A percentile compares a stretch with the other conserved stretches of the same genome.
Conservation (phyloP, 768 basidiomycete species). For the Hirschioporus abietinus region DNA sequence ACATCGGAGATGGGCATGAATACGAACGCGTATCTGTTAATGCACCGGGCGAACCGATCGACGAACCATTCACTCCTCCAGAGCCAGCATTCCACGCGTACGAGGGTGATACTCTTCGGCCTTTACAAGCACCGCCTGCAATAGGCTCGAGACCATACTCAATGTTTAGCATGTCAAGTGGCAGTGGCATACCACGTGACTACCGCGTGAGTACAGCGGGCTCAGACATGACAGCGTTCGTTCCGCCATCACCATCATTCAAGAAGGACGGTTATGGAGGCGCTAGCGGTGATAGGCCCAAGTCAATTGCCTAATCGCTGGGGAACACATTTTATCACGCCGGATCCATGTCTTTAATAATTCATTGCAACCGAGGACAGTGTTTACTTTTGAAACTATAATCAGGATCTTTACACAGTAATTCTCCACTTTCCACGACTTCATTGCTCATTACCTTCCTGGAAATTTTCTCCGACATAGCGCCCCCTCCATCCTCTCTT, state of each 20-base stretch:
- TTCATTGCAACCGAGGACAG: neutral
- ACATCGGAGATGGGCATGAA: neutral
- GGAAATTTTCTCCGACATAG: neutral
- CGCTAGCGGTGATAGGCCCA: conserved; percentile 33
- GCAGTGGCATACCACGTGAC: neutral
- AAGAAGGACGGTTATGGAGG: conserved; percentile 30
- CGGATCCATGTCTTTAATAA: neutral
- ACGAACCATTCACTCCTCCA: conserved; percentile 26
- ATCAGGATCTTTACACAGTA: neutral
- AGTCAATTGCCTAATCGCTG: conserved; percentile 32
- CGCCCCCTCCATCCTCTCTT: neutral
- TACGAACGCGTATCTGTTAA: neutral
- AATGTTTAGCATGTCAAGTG: neutral
- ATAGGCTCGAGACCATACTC: neutral
- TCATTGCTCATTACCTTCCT: neutral
- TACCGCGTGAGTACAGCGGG: conserved; percentile 24
- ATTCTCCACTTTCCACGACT: neutral
- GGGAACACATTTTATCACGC: neutral
- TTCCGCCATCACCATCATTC: conserved; percentile 57
- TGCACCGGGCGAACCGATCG: neutral
- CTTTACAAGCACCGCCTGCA: neutral
- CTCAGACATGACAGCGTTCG: conserved; percentile 41
- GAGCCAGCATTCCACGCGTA: conserved; percentile 24
- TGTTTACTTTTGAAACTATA: neutral
- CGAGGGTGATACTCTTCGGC: conserved; percentile 3